These are phyloP conservation scores for Solanum clarkiae DNA, from an alignment of 257 asterid genomes.

Conservation along the genomic window DNA sequence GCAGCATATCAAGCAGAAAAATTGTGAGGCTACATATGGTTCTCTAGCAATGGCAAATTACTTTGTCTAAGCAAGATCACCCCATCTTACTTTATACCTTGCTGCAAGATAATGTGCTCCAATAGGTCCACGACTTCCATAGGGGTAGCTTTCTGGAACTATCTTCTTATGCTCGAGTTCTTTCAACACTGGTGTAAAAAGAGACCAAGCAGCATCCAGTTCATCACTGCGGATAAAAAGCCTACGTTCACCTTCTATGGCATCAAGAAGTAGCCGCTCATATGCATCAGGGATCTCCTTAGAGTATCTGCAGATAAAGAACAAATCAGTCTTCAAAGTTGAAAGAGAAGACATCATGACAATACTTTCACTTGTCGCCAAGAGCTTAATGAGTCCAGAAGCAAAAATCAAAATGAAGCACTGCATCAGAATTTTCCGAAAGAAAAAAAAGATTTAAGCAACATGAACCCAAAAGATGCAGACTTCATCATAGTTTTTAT, in stretches of 20 bases:
- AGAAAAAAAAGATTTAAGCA: not conserved
- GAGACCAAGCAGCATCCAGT: conserved; percentile 93
- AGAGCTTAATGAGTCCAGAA: not conserved
- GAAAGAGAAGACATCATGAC: not conserved
- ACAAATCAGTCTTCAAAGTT: not conserved
- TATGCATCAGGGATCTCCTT: conserved; percentile 98
- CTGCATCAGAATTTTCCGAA: not conserved
- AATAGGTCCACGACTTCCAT: conserved; percentile 91
- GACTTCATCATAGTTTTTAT: not conserved
- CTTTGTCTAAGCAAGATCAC: conserved; percentile 42
- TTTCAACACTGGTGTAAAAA: conserved; percentile 78
- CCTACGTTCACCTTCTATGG: conserved; percentile 91
- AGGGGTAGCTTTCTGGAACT: conserved; percentile 79
- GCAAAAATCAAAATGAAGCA: not conserved
- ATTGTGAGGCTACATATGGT: not conserved
- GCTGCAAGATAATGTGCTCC: conserved; percentile 98
- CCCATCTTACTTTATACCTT: conserved; percentile 79
- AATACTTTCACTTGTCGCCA: not conserved
- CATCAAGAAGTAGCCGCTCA: conserved; percentile 87
- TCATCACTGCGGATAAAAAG: conserved; percentile 93
- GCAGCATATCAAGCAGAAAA: not conserved
- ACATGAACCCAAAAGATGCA: not conserved
- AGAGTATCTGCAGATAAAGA: conserved; percentile 38
- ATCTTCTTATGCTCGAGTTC: conserved; percentile 64
- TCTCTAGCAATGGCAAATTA: not conserved